phyloP scores from a whole-genome alignment of 1,284 basidiomycete species.

The Pseudozyma sp. region DNA sequence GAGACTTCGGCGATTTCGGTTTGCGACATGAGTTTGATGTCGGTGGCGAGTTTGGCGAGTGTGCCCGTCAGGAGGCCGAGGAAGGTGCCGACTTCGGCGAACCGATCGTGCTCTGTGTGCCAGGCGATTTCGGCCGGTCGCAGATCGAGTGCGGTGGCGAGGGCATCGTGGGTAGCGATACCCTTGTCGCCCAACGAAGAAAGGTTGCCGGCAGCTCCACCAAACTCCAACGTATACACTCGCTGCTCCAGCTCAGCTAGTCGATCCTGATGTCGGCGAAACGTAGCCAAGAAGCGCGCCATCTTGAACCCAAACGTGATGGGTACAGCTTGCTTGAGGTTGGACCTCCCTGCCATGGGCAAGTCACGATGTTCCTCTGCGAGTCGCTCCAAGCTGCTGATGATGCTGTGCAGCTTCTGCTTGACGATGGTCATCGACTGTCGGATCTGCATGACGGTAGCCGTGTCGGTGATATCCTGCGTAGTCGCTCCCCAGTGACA shows the following conservation, averaged over 20 bases:
- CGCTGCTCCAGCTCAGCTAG: slow-evolving; percentile 4
- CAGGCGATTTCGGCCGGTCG: slow-evolving; percentile 2
- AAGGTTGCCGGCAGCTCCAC: slow-evolving; percentile 3
- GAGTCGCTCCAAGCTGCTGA: background rate
- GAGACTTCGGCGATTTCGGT: slow-evolving; percentile 4
- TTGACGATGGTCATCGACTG: background rate
- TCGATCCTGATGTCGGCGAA: slow-evolving; percentile 5
- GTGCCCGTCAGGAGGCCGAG: slow-evolving; percentile 2
- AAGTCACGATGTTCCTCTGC: background rate
- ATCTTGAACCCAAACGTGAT: slow-evolving; percentile 9
- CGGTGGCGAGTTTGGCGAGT: slow-evolving; percentile 7
- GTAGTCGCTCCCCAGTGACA: slow-evolving; percentile 7
- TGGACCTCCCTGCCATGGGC: slow-evolving; percentile 4
- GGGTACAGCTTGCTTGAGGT: slow-evolving; percentile 5
- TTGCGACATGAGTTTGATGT: slow-evolving; percentile 10
- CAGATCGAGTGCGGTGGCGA: slow-evolving; percentile 5
- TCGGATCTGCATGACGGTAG: slow-evolving; percentile 6
- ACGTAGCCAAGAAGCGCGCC: slow-evolving; percentile 7
- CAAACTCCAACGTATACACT: slow-evolving; percentile 7
- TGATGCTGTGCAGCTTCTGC: slow-evolving; percentile 1
- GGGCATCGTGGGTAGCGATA: slow-evolving; percentile 6
- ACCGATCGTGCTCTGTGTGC: slow-evolving; percentile 7
- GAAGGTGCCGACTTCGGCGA: slow-evolving; percentile 8
- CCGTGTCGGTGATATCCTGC: slow-evolving; percentile 8
- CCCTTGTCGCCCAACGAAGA: slow-evolving; percentile 3